Evolutionary conservation across 345 rosid species (phyloP).

Genomic region (Salix dunnii): DNA sequence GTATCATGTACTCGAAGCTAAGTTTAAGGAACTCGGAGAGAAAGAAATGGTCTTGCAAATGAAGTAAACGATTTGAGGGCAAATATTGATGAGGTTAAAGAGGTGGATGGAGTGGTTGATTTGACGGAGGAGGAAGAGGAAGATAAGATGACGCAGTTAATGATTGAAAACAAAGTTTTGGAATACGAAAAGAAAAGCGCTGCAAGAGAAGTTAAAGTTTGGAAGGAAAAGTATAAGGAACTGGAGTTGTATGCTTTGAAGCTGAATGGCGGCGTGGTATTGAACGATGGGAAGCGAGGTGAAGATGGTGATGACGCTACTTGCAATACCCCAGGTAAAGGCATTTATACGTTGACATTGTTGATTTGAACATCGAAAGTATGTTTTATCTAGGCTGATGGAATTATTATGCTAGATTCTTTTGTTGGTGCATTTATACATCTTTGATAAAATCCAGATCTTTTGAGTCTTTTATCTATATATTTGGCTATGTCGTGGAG

Average conservation of each 20-base stretch:
- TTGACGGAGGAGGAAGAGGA: constrained; percentile 29
- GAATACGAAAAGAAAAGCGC: constrained; percentile 48
- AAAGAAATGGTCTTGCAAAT: constrained; percentile 28
- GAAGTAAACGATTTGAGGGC: constrained; percentile 27
- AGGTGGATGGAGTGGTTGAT: constrained; percentile 31
- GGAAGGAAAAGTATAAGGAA: constrained; percentile 54
- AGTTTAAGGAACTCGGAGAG: constrained; percentile 33
- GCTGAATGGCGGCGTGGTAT: constrained; percentile 11
- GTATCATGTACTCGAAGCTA: constrained; percentile 33
- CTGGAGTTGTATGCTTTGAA: constrained; percentile 30
- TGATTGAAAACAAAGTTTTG: constrained; percentile 42
- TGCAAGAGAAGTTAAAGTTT: constrained; percentile 40
- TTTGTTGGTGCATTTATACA: no score
- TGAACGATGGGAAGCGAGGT: constrained; percentile 10
- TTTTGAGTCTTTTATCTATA: no score
- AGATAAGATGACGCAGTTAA: constrained; percentile 34
- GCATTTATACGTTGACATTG: background rate
- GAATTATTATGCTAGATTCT: background rate
- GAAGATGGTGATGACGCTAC: background rate
- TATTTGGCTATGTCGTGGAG: no score
- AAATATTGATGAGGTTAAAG: constrained; percentile 11
- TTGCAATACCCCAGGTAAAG: background rate
- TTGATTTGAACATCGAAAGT: no score
- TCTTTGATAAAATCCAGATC: no score
- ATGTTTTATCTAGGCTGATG: background rate